A percentile compares a stretch with the other conserved stretches of the same genome.
Conservation (phyloP, 2,329 filamentous ascomycete species). For the Fusarium nelsonii region DNA sequence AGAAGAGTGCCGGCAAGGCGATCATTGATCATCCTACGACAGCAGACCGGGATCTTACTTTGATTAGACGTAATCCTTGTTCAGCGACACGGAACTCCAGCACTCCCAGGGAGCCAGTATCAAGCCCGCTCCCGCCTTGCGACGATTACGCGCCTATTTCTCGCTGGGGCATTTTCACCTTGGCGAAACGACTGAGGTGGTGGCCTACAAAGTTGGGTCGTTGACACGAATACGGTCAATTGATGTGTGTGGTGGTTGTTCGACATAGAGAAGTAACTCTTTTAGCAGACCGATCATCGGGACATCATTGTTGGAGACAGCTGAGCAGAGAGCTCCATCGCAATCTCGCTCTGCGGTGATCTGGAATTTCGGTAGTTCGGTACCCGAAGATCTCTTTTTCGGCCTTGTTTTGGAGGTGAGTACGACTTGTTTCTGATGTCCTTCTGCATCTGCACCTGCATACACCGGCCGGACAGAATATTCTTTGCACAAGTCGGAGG, state of each 20-base stretch:
- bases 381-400: conserved; percentile 24
- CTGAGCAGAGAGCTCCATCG: conserved; percentile 37
- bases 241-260: conserved; percentile 25
- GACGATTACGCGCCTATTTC: conserved; percentile 30
- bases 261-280: conserved; percentile 1
- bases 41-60: conserved; percentile 30
- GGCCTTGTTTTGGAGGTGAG: conserved; percentile 33
- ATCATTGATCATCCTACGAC: conserved; percentile 43
- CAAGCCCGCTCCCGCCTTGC: conserved; percentile 32
- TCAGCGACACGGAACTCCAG: conserved; percentile 36
- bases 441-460: conserved; percentile 2
- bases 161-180: conserved; percentile 30
- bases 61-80: conserved; percentile 42
- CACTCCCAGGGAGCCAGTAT: conserved; percentile 31
- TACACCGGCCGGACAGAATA: conserved; percentile 1
- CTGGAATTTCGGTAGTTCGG: conserved; percentile 25
- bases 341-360: conserved; percentile 41
- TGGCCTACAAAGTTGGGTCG: conserved; percentile 43
- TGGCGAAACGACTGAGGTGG: conserved; percentile 36
- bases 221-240: conserved; percentile 34
- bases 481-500: conserved; percentile 1
- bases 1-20: conserved; percentile 42
- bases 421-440: conserved; percentile 19
- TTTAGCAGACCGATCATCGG: conserved; percentile 27
- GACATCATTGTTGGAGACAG: conserved; percentile 28